Percentiles rank a stretch among this genome's conserved stretches.
These are phyloP conservation scores for Echeveria elegans DNA, from an alignment of 164 flowering plant genomes.

Conservation along the genomic window DNA sequence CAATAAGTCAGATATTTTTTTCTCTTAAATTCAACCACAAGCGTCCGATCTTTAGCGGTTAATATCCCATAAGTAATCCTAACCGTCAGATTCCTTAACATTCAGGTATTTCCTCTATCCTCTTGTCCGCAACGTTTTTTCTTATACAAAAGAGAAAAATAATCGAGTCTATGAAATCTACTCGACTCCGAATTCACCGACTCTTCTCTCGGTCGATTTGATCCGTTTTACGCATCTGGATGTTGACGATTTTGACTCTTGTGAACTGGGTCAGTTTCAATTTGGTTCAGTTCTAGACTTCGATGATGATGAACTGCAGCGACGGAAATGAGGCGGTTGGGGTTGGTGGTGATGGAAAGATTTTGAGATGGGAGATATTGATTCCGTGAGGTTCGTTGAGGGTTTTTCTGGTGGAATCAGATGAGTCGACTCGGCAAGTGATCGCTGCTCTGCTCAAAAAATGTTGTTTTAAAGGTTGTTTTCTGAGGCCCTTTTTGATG, in stretches of 20 bases:
- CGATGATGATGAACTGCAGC: conserved; percentile 10
- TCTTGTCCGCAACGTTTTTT: not conserved
- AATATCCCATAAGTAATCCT: not conserved
- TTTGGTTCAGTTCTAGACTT: not conserved
- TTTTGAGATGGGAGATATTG: conserved; percentile 57
- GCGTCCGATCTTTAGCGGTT: conserved; percentile 12
- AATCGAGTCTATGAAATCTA: not conserved
- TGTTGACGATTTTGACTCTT: not conserved
- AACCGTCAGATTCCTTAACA: conserved; percentile 15
- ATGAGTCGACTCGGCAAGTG: conserved; percentile 72
- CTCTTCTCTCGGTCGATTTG: not conserved
- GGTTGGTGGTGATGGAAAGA: conserved; percentile 13
- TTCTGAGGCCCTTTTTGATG: not conserved
- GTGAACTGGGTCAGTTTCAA: not conserved
- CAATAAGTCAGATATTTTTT: conserved; percentile 15
- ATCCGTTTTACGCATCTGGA: not conserved
- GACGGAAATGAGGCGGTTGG: conserved; percentile 11
- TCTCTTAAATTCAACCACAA: not conserved
- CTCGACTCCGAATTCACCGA: not conserved
- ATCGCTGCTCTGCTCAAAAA: conserved; percentile 71
- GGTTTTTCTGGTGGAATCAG: conserved; percentile 71
- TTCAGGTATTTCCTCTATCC: conserved; percentile 11
- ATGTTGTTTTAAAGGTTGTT: conserved; percentile 66
- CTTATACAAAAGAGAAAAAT: not conserved
- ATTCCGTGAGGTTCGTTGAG: conserved; percentile 46